Evolutionary conservation across 1,284 basidiomycete genomes (phyloP).

Genomic region (Ceratobasidium sp.): DNA sequence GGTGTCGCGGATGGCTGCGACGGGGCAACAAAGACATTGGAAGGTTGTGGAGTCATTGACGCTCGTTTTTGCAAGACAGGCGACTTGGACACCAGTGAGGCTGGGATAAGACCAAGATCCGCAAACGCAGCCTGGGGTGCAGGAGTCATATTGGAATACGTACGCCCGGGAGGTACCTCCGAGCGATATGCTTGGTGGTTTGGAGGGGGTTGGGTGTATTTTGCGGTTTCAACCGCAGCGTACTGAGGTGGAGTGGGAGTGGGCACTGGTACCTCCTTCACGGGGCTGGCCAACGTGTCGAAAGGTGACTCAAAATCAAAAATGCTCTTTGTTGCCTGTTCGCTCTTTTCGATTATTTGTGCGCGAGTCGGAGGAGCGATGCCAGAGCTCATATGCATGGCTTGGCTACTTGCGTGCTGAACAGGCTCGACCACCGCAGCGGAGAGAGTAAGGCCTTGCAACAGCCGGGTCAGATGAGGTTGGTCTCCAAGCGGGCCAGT

Average conservation of each 20-base stretch:
- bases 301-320: constrained; percentile 48
- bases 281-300: constrained; percentile 43
- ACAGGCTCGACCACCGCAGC: constrained; percentile 55
- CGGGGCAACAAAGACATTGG: neutral
- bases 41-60: constrained; percentile 25
- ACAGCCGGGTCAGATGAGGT: constrained; percentile 74
- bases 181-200: neutral
- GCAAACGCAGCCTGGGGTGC: constrained; percentile 28
- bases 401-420: constrained; percentile 41
- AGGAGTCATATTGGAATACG: neutral
- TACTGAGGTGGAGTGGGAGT: constrained; percentile 19
- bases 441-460: constrained; percentile 70
- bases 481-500: constrained; percentile 58
- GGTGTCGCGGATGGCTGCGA: constrained; percentile 23
- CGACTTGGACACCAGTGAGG: constrained; percentile 32
- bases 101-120: constrained; percentile 38
- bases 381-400: constrained; percentile 7
- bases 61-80: constrained; percentile 28
- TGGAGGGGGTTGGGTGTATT: neutral
- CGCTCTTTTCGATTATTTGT: constrained; percentile 60
- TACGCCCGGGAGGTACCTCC: neutral
- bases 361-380: constrained; percentile 40
- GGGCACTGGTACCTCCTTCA: constrained; percentile 14
- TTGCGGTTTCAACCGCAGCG: neutral
- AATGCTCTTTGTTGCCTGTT: constrained; percentile 38